phyloP scores from a whole-genome alignment of 2,329 filamentous ascomycete species.

The Apiospora hydei region DNA sequence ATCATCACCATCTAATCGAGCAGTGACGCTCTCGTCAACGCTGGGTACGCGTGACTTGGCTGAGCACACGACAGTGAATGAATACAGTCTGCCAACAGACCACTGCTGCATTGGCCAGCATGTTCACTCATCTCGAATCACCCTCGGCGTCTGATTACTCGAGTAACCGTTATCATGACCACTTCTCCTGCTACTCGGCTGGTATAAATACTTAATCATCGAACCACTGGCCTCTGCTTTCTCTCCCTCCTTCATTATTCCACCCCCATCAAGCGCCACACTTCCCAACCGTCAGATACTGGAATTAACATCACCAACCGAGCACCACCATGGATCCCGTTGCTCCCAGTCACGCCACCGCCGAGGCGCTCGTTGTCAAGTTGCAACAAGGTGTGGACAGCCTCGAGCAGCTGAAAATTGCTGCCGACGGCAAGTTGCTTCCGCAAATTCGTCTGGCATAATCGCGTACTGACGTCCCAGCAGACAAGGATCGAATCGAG shows the following conservation, averaged over 20 bases:
- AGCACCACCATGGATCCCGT: too few relatives aligned
- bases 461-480: too few relatives aligned
- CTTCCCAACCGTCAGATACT: too few relatives aligned
- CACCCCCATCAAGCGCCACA: not conserved
- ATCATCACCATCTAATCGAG: not conserved
- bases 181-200: not conserved
- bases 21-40: not conserved
- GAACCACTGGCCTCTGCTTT: not conserved
- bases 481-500: too few relatives aligned
- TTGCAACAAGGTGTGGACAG: too few relatives aligned
- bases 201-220: not conserved
- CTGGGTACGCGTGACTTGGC: not conserved
- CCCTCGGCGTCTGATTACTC: not conserved
- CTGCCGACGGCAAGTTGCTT: too few relatives aligned
- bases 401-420: too few relatives aligned
- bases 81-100: not conserved
- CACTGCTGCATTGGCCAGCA: not conserved
- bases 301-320: too few relatives aligned
- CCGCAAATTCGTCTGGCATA: too few relatives aligned
- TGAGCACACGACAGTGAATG: not conserved
- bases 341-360: too few relatives aligned
- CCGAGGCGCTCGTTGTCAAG: too few relatives aligned
- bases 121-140: not conserved
- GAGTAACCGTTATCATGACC: not conserved
- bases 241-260: not conserved